Evolutionary conservation across 306 rosid genomes (phyloP).

Genomic region (Crotalaria pallida): DNA sequence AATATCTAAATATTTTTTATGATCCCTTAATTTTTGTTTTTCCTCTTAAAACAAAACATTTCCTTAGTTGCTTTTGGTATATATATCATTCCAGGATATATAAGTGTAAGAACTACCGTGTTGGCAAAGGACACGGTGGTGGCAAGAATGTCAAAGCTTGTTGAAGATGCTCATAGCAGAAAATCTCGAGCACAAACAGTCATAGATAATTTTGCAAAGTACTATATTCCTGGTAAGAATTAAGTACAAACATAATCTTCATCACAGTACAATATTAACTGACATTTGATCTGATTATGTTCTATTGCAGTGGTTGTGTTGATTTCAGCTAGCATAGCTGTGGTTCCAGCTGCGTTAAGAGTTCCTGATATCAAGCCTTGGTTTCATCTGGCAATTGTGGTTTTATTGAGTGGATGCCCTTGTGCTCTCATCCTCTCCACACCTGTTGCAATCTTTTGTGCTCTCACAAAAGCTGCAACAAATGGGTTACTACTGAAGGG

Average conservation of each 20-base stretch:
- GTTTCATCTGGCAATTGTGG: constrained; percentile 79
- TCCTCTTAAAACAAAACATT: not conserved
- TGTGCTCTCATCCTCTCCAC: constrained; percentile 91
- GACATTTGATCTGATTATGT: not conserved
- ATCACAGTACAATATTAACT: not conserved
- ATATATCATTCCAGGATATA: constrained; percentile 47
- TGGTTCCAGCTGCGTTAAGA: constrained; percentile 52
- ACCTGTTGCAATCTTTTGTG: constrained; percentile 83
- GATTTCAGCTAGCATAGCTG: constrained; percentile 50
- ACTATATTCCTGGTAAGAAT: constrained; percentile 67
- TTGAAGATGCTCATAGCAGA: constrained; percentile 80
- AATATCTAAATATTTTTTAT: not conserved
- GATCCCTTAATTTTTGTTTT: not conserved
- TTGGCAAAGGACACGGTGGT: constrained; percentile 77
- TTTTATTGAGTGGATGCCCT: constrained; percentile 87
- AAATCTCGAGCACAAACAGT: constrained; percentile 61
- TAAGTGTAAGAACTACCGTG: constrained; percentile 73
- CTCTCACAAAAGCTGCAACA: constrained; percentile 75
- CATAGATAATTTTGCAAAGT: constrained; percentile 76
- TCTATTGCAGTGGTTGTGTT: constrained; percentile 55
- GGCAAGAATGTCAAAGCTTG: constrained; percentile 83
- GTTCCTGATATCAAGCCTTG: constrained; percentile 46
- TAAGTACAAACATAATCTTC: too few relatives aligned
- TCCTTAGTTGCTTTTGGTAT: not conserved
- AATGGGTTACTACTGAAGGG: constrained; percentile 82